phyloP scores from a whole-genome alignment of 2,329 filamentous ascomycete species.

The Colletotrichum aenigma region DNA sequence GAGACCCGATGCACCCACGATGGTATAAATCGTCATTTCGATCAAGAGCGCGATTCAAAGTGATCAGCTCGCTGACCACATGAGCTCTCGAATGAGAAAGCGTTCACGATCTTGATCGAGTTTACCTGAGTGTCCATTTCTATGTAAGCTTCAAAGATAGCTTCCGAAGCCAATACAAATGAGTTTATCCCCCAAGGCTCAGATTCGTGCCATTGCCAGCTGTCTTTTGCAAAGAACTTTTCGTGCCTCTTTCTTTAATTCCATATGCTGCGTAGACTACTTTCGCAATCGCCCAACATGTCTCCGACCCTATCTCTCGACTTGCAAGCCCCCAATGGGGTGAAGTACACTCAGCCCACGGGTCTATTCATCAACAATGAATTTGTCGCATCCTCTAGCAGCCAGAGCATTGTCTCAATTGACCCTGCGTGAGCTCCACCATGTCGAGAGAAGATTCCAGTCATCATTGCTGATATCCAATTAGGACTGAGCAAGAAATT shows the following conservation, averaged over 20 bases:
- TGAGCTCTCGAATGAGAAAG: neutral
- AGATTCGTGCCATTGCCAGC: neutral
- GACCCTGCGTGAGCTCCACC: slow-evolving; percentile 50
- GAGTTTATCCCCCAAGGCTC: neutral
- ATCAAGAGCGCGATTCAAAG: neutral
- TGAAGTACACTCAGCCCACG: slow-evolving; percentile 67
- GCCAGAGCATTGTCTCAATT: slow-evolving; percentile 63
- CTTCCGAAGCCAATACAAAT: neutral
- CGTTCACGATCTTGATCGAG: neutral
- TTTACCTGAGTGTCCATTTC: neutral
- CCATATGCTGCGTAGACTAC: neutral
- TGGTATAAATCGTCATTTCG: neutral
- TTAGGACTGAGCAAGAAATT: neutral
- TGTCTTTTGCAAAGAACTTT: neutral
- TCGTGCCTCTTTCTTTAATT: neutral
- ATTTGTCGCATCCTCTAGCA: slow-evolving; percentile 64
- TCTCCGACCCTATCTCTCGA: slow-evolving; percentile 42
- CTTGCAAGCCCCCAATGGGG: slow-evolving; percentile 73
- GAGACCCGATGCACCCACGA: neutral
- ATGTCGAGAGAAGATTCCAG: neutral
- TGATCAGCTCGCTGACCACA: neutral
- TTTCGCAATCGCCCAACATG: neutral
- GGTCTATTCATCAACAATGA: slow-evolving; percentile 82
- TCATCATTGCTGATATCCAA: neutral
- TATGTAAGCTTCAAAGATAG: neutral